Percentiles rank a stretch among this genome's conserved stretches.
Evolutionary conservation across 2,329 filamentous ascomycete genomes (phyloP).

Genomic region (Cladosporium sp.): DNA sequence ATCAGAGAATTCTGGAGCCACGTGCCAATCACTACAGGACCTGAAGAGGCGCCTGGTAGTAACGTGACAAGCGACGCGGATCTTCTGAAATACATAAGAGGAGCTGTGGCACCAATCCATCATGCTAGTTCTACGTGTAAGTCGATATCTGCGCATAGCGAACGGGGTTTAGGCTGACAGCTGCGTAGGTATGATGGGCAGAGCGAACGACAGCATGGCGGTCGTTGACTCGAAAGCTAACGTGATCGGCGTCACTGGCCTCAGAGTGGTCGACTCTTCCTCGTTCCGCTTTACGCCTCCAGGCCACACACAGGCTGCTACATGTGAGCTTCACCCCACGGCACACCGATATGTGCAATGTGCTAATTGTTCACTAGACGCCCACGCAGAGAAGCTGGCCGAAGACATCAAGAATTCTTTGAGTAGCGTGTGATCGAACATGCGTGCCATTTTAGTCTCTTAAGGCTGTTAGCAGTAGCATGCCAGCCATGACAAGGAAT

Average conservation of each 20-base stretch:
- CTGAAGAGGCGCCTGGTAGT: conserved; percentile 45
- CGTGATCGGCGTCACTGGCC: conserved; percentile 55
- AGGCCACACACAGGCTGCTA: conserved; percentile 14
- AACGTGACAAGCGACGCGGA: conserved; percentile 46
- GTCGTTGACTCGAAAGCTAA: conserved; percentile 59
- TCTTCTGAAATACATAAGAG: conserved; percentile 49
- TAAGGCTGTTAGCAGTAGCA: neutral
- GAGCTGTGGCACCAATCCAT: conserved; percentile 7
- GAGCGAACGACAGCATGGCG: conserved; percentile 53
- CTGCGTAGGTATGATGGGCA: conserved; percentile 57
- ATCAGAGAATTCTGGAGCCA: conserved; percentile 15
- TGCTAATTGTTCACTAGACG: neutral
- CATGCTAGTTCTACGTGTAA: conserved; percentile 13
- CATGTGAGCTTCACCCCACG: neutral
- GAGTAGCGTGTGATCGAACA: neutral
- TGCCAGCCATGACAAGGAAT: too few relatives aligned
- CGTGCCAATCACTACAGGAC: neutral
- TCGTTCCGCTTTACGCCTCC: conserved; percentile 15
- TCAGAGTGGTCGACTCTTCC: conserved; percentile 59
- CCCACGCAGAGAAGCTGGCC: conserved; percentile 16
- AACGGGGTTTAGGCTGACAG: conserved; percentile 59
- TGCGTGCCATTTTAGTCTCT: neutral
- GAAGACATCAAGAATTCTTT: conserved; percentile 8
- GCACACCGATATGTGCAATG: neutral
- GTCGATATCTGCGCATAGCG: conserved; percentile 17